Conservation (phyloP, 768 basidiomycete species). For the Tulasnella sp. region DNA sequence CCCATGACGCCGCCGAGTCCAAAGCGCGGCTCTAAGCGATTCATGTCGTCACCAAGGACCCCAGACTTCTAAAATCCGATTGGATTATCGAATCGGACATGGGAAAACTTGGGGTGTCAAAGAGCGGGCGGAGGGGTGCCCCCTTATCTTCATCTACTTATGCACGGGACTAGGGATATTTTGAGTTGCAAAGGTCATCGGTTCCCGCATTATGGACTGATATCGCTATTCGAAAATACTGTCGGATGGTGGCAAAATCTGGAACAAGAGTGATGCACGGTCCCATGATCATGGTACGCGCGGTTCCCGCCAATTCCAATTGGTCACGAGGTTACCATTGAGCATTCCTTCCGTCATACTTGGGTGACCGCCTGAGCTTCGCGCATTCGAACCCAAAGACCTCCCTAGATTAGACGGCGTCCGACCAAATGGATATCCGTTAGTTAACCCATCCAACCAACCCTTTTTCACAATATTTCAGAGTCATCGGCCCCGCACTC, state of each 20-base stretch:
- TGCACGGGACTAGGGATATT: neutral
- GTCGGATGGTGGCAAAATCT: neutral
- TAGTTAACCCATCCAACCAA: neutral
- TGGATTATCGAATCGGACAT: conserved; percentile 1
- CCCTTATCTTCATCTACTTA: neutral
- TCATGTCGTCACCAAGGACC: neutral
- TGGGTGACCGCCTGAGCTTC: neutral
- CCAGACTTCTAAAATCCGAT: neutral
- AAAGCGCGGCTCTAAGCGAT: neutral
- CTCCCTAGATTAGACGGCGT: neutral
- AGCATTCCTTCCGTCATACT: neutral
- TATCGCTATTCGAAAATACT: neutral
- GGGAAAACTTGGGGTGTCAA: neutral
- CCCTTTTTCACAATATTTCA: neutral
- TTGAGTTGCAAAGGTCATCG: neutral
- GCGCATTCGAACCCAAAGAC: neutral
- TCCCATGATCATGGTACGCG: neutral
- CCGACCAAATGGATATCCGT: neutral
- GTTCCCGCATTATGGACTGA: neutral
- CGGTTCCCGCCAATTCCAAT: neutral
- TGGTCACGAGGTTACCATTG: neutral
- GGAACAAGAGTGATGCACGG: neutral
- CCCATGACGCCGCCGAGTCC: conserved; percentile 1
- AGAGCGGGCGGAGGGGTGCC: neutral
- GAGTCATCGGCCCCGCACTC: neutral